Base-by-base conservation (phyloP, 2,329 filamentous ascomycete genomes). In the Sordariomycetes sp. region DNA sequence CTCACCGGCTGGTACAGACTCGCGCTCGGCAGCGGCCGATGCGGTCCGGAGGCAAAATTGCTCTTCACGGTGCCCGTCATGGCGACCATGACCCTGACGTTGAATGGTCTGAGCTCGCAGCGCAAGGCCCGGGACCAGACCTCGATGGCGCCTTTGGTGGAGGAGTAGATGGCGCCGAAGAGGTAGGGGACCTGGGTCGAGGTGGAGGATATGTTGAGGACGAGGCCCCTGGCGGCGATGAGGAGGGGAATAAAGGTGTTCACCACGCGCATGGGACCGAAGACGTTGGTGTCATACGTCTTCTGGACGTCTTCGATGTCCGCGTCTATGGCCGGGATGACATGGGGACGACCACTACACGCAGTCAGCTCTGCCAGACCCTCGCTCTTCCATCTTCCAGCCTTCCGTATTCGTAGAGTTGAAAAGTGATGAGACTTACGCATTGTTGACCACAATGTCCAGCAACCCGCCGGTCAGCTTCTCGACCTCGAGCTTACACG, bases 231-330 rank as follows among this genome's bases (percentile, higher is more conserved):
- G 1, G 68, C 57, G 12, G 60, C 50, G 32, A 74, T 68, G 17
- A 76, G 61, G 28, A 66, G 59, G 35, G 59, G 56, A 9, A 60
- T 51, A 43, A 75, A 75, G 20, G 61, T 57, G 44, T 70, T 59
- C 34, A 63, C 64, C 59, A 70, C 71, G 47, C 66, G 61, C 68
- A 76, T 74, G 42, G 69, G 62, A 27, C 66, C 66, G 39, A 76
- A 72, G 26, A 75, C 68, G 43, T 75, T 75, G 42, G 68, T 65
- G 49, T 75, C 70, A 34, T 70, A 75, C 3, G 67, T 70, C 39
- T 57, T 49, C 38, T 70, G 69, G 5, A 71, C 67, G 32, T 72
- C 69, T 34, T 65, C 59, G 7, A 74, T 46, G 33, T 68, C 60
- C 30, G 71, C 61, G 46, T 75, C 70, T 2, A 67, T 59, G 2